Evolutionary conservation across 805 yeast genomes (phyloP).

Genomic region (Metschnikowia shivogae): DNA sequence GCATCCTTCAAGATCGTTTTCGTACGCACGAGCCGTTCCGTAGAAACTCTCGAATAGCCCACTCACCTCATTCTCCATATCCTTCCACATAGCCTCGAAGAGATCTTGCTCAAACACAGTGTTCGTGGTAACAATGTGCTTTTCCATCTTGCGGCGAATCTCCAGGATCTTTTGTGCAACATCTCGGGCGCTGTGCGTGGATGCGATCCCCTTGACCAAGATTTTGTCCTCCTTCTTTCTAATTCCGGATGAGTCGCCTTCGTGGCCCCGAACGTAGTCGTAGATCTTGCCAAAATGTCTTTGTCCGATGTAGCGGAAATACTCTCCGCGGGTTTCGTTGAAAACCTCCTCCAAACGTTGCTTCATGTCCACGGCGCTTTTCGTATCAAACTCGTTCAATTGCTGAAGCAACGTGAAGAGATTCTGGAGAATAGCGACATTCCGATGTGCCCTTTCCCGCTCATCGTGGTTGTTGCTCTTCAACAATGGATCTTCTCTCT

Average conservation of each 20-base stretch:
- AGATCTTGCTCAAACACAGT: conserved; percentile 50
- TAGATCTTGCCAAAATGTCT: conserved; percentile 64
- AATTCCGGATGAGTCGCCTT: conserved; percentile 45
- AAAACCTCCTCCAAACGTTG: conserved; percentile 25
- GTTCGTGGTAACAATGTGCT: conserved; percentile 44
- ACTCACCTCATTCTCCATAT: conserved; percentile 61
- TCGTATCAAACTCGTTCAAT: conserved; percentile 23
- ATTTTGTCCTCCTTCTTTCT: conserved; percentile 63
- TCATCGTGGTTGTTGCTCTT: conserved; percentile 43
- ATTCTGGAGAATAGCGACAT: conserved; percentile 39
- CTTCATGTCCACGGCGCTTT: conserved; percentile 23
- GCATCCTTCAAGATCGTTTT: conserved; percentile 48
- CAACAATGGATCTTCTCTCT: conserved; percentile 41
- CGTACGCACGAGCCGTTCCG: conserved; percentile 48
- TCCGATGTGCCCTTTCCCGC: conserved; percentile 38
- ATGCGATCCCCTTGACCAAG: conserved; percentile 53
- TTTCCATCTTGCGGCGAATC: conserved; percentile 52
- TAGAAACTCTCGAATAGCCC: conserved; percentile 52
- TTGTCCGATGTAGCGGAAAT: conserved; percentile 31
- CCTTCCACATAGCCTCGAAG: conserved; percentile 63
- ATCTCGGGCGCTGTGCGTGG: conserved; percentile 56
- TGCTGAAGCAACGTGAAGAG: conserved; percentile 34
- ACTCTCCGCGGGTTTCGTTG: conserved; percentile 25
- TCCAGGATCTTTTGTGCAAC: conserved; percentile 51
- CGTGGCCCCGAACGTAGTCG: conserved; percentile 62